Base-by-base conservation (phyloP, 352 stramenopile species). In the Globisporangium ultimum region DNA sequence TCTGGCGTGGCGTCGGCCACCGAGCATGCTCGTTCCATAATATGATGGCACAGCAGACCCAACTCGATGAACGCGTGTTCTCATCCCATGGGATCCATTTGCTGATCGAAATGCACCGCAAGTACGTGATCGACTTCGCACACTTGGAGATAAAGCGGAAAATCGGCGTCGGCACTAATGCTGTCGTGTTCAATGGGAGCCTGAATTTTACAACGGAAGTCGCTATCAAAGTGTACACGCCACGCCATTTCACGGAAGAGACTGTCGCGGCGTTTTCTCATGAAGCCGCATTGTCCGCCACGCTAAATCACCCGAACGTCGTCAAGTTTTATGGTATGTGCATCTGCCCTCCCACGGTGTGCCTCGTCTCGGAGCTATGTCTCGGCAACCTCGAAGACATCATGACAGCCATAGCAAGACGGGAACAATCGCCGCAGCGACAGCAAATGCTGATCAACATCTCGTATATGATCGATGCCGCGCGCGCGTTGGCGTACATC, bases 91-190 rank as follows among this genome's bases (percentile, higher is more conserved):
- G 70, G 9, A 70, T 87, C 6, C 79, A 89, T 20, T 22, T 64
- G 13, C 71, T 89, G 54, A 87, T 89, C 20, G 79, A 89, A 60
- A 82, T 83, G 70, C 78, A 89, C 60, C 68, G 69, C 45, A 79
- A 87, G 36, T 84, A 79, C 56, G 57, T 89, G 14, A 87, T 89
- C 32, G 78, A 89, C 55, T 89, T 89, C 56, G 78, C 80, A 0
- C 69, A 87, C 61, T 50, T 88, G 1, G 59, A 87, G 14, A 32
- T 89, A 20, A 66, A 66, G n/a, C 48, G 61, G 1, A 70, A 72
- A 17, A 87, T 89, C 56, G 78, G 79, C 24, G 61, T 60, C 0
- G 80, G 80, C 3, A 70, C 70, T 0, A 85, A 65, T 42, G 72
- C 80, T 0, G 52, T 66, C 38, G 74, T 89, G n/a, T 88, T 84